Evolutionary conservation across 768 basidiomycete species (phyloP).

Genomic region (Baorangia bicolor): DNA sequence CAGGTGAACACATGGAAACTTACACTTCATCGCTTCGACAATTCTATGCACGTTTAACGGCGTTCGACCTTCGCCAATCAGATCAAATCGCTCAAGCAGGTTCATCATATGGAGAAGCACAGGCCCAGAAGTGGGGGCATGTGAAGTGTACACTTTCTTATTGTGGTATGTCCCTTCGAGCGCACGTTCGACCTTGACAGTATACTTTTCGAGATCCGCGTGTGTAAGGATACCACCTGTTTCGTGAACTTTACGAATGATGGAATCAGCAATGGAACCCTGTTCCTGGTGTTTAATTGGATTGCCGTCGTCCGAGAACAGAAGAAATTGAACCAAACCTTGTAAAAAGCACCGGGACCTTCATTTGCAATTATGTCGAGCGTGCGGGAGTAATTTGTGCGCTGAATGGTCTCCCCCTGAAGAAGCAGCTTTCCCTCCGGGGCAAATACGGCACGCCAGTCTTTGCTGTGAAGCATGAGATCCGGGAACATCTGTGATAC

Average conservation of each 20-base stretch:
- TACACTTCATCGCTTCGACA: conserved; percentile 84
- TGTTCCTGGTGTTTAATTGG: conserved; percentile 30
- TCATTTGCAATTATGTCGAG: conserved; percentile 69
- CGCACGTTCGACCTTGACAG: conserved; percentile 67
- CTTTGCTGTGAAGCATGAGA: conserved; percentile 65
- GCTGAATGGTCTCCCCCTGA: conserved; percentile 71
- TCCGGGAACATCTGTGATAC: conserved; percentile 39
- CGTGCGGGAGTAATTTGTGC: conserved; percentile 76
- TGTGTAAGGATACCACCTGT: conserved; percentile 81
- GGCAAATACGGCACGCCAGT: conserved; percentile 85
- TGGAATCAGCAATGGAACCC: conserved; percentile 80
- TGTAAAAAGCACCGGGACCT: conserved; percentile 83
- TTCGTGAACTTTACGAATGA: conserved; percentile 65
- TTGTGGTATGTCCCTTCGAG: conserved; percentile 76
- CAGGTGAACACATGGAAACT: conserved; percentile 30
- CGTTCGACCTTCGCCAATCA: conserved; percentile 50
- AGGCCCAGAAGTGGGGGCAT: conserved; percentile 86
- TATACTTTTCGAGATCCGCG: conserved; percentile 71
- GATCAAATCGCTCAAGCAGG: conserved; percentile 71
- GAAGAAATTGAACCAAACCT: conserved; percentile 39
- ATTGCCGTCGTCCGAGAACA: conserved; percentile 4
- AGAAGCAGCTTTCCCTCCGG: conserved; percentile 67
- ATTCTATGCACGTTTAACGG: conserved; percentile 73
- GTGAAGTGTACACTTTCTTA: conserved; percentile 78
- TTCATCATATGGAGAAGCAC: conserved; percentile 94